Percentiles rank a stretch among this genome's conserved stretches.
Conservation (phyloP, 1,139 yeast genomes). For the Scheffersomyces quercinus region DNA sequence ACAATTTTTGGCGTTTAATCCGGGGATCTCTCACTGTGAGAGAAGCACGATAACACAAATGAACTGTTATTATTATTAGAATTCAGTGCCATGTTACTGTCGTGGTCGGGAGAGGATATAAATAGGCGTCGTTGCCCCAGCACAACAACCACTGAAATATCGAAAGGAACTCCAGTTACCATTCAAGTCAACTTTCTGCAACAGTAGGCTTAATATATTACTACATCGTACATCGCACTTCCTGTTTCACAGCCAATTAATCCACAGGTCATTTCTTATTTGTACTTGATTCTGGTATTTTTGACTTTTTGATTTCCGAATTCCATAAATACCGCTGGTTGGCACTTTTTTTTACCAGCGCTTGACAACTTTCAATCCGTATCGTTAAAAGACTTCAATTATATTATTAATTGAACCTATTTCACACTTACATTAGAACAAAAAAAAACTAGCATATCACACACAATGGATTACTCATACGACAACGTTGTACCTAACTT, state of each 20-base stretch:
- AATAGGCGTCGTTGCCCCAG: too few species aligned
- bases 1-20: too few species aligned
- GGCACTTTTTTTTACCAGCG: background rate
- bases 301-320: background rate
- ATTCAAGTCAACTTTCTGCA: too few species aligned
- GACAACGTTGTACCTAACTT: slow-evolving; percentile 54
- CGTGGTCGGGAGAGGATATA: too few species aligned
- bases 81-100: too few species aligned
- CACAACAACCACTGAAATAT: too few species aligned
- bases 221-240: too few species aligned
- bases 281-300: background rate
- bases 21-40: too few species aligned
- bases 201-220: too few species aligned
- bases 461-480: slow-evolving; percentile 28
- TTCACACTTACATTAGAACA: background rate
- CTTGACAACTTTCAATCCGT: background rate
- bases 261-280: background rate
- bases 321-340: background rate
- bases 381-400: background rate
- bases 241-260: background rate
- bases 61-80: too few species aligned
- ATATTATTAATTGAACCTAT: background rate
- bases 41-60: too few species aligned
- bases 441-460: background rate
- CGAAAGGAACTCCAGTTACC: too few species aligned